phyloP scores from a whole-genome alignment of 2,329 filamentous ascomycete species.

The Rhynchosporium secalis region DNA sequence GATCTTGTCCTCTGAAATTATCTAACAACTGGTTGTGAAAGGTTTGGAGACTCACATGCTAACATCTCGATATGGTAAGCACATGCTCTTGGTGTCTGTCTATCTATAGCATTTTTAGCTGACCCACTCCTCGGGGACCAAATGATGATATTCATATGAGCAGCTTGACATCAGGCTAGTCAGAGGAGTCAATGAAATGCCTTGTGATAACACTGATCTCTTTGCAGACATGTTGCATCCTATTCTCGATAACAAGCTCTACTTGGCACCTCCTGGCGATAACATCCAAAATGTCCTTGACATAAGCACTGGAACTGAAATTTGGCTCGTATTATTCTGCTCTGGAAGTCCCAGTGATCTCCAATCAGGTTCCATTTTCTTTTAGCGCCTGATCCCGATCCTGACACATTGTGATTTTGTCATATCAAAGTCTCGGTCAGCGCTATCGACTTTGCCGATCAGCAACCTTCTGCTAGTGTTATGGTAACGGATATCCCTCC shows the following conservation, averaged over 20 bases:
- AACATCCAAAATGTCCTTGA: slow-evolving; percentile 40
- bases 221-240: too few species aligned
- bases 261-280: slow-evolving; percentile 22
- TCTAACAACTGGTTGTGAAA: too few species aligned
- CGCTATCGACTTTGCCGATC: slow-evolving; percentile 38
- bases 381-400: too few species aligned
- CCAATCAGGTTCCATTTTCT: too few species aligned
- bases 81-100: too few species aligned
- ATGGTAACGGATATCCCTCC: slow-evolving; percentile 33
- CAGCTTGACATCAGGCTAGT: slow-evolving; percentile 20
- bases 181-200: neutral
- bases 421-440: too few species aligned
- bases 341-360: too few species aligned
- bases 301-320: slow-evolving; percentile 45
- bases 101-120: neutral
- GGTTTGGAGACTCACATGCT: too few species aligned
- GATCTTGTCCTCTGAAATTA: neutral
- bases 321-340: slow-evolving; percentile 36
- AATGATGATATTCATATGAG: slow-evolving; percentile 25
- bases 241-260: slow-evolving; percentile 20
- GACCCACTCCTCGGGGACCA: slow-evolving; percentile 10
- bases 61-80: too few species aligned
- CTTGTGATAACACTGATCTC: too few species aligned
- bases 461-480: slow-evolving; percentile 29
- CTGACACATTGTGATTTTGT: too few species aligned